Conservation (phyloP, 768 basidiomycete genomes). For the Harrya chromipes region DNA sequence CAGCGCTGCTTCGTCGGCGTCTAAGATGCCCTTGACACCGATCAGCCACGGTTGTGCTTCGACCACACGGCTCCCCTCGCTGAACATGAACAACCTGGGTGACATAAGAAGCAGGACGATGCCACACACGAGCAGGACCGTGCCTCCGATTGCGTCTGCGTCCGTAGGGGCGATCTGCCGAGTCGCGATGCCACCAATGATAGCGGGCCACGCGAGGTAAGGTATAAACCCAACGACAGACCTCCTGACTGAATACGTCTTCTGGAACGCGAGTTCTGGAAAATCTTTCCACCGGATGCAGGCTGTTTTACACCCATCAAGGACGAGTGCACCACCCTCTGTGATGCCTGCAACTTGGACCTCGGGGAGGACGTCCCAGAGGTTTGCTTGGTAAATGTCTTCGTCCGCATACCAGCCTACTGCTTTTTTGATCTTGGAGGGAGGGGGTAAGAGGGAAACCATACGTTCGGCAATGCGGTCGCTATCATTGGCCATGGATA, state of each 20-base stretch:
- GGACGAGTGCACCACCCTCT: conserved; percentile 11
- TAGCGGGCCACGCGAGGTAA: conserved; percentile 5
- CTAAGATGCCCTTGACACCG: conserved; percentile 18
- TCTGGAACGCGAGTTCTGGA: conserved; percentile 5
- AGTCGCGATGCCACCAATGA: conserved; percentile 4
- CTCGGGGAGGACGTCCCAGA: conserved; percentile 19
- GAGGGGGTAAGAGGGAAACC: conserved; percentile 17
- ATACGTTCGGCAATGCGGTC: conserved; percentile 22
- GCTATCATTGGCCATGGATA: conserved; percentile 24
- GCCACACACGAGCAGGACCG: conserved; percentile 1
- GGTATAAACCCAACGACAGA: conserved; percentile 2
- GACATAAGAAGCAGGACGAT: background rate
- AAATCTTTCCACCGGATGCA: conserved; percentile 21
- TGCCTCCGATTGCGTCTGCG: too few relatives aligned
- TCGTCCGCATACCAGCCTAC: conserved; percentile 20
- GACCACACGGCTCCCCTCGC: conserved; percentile 15
- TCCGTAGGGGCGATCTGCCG: background rate
- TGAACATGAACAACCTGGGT: conserved; percentile 8
- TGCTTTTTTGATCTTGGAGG: background rate
- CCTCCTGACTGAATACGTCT: too few relatives aligned
- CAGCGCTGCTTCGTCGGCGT: conserved; percentile 1
- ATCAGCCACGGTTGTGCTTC: conserved; percentile 18
- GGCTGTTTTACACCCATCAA: conserved; percentile 18
- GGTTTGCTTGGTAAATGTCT: conserved; percentile 11
- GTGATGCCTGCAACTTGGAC: conserved; percentile 20